Base-by-base conservation (phyloP, 2,329 filamentous ascomycete genomes). In the Talaromyces amestolkiae region DNA sequence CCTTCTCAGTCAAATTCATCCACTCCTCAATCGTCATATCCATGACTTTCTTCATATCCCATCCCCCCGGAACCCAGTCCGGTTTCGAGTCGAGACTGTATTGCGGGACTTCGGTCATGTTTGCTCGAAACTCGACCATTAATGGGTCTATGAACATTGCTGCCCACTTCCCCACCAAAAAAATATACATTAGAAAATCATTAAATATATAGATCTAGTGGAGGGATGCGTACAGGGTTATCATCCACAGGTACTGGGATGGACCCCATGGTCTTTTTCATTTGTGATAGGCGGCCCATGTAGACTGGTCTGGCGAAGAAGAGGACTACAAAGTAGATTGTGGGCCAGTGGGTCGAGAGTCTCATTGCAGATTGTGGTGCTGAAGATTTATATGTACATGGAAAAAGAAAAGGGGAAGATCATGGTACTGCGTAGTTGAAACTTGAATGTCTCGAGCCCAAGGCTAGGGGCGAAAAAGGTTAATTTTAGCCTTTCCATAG, bases 61-160 rank as follows among this genome's bases (percentile, higher is more conserved):
- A 64, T 1, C 54, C 62, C 10, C 10, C 15, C 10, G 62, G 62
- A 13, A 53, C 5, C 62, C 62, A 64, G 13, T 56, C 22, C 13
- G 62, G 62, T 22, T 19, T 11, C 51, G 53, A 59, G 11, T 64
- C 54, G 53, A 64, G 62, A 15, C 43, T 59, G 54, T 64, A 64
- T 49, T 51, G 41, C 1, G 62, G 62, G n/a, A 47, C 54, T 17
- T 64, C 54, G 19, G 62, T 64, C 62, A 64, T 64, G 41, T 64
- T 64, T 19, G 53, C 54, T 51, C 62, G 41, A 49, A 58, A 64
- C 45, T 64, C 41, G 24, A 64, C 58, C 27, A 27, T 59, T 17
- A 59, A n/a, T 27, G 62, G 62, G n/a, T 64, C 62, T 4, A 59
- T 33, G 15, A 64, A 39, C 53, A 64, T 64, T 5, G 39, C 61